A percentile compares a stretch with the other conserved stretches of the same genome.
Evolutionary conservation across 2,329 filamentous ascomycete species (phyloP).

Genomic region (Talaromyces rugulosus): DNA sequence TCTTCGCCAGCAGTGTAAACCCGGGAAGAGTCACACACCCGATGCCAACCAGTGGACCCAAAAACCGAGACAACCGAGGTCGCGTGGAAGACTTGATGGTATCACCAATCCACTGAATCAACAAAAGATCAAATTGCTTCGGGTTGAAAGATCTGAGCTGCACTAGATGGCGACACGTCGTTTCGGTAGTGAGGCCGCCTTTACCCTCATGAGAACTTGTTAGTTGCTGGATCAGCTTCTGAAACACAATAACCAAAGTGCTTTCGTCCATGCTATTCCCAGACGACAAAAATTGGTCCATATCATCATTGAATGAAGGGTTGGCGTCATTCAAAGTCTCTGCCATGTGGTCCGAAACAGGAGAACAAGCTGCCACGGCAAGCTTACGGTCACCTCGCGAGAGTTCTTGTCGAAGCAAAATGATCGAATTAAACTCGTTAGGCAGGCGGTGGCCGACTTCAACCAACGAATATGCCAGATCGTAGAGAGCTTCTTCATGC

Average conservation of each 20-base stretch:
- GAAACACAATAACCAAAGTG: conserved; percentile 40
- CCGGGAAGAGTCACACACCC: conserved; percentile 42
- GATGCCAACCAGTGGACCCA: conserved; percentile 41
- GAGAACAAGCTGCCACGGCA: conserved; percentile 43
- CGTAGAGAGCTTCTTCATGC: conserved; percentile 30
- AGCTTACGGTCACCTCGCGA: conserved; percentile 40
- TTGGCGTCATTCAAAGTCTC: conserved; percentile 37
- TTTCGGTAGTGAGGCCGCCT: conserved; percentile 27
- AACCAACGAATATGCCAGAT: conserved; percentile 41
- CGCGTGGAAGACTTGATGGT: conserved; percentile 33
- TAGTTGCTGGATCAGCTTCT: conserved; percentile 36
- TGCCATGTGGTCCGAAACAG: conserved; percentile 45
- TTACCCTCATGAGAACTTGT: conserved; percentile 24
- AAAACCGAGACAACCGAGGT: conserved; percentile 27
- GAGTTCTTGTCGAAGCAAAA: conserved; percentile 42
- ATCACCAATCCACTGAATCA: conserved; percentile 40
- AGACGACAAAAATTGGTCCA: conserved; percentile 43
- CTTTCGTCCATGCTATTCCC: conserved; percentile 45
- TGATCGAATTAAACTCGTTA: conserved; percentile 34
- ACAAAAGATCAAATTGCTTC: conserved; percentile 39
- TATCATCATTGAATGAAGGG: conserved; percentile 39
- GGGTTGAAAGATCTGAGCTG: conserved; percentile 41
- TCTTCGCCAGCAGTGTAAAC: conserved; percentile 34
- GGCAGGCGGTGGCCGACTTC: conserved; percentile 42
- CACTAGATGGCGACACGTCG: conserved; percentile 38